phyloP scores from a whole-genome alignment of 352 stramenopile species.

The Phytophthora parvispora region DNA sequence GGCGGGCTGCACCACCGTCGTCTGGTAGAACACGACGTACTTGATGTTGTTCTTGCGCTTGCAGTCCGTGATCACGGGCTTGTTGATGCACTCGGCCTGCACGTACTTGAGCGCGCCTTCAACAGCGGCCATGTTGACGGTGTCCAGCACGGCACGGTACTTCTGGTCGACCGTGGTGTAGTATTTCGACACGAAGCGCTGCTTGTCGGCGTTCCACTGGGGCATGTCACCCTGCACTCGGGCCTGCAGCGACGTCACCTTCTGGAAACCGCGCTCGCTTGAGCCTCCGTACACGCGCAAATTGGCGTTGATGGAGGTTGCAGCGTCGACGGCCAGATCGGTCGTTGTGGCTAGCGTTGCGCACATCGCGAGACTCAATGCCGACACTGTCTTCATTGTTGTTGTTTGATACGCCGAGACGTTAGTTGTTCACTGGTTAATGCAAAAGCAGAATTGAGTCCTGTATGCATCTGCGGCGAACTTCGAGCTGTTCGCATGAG shows the following conservation, averaged over 20 bases:
- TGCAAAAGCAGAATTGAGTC: conserved; percentile 25
- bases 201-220: conserved; percentile 41
- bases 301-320: not conserved
- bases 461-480: not conserved
- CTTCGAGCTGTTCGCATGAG: not conserved
- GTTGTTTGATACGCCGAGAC: not conserved
- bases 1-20: conserved; percentile 52
- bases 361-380: conserved; percentile 5
- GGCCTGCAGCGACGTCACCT: conserved; percentile 56
- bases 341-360: not conserved
- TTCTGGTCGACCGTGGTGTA: conserved; percentile 50
- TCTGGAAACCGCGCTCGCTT: conserved; percentile 22
- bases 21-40: conserved; percentile 77
- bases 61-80: conserved; percentile 44
- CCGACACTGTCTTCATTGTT: conserved; percentile 21
- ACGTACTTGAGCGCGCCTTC: conserved; percentile 63
- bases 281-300: not conserved
- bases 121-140: conserved; percentile 57
- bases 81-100: conserved; percentile 71
- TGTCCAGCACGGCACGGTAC: conserved; percentile 54
- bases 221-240: conserved; percentile 66
- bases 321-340: not conserved
- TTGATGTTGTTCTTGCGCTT: conserved; percentile 62
- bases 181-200: conserved; percentile 50
- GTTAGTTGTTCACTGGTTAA: not conserved